A percentile compares a stretch with the other conserved stretches of the same genome.
Evolutionary conservation across 2,329 filamentous ascomycete species (phyloP).

Genomic region (Sclerotinia borealis): DNA sequence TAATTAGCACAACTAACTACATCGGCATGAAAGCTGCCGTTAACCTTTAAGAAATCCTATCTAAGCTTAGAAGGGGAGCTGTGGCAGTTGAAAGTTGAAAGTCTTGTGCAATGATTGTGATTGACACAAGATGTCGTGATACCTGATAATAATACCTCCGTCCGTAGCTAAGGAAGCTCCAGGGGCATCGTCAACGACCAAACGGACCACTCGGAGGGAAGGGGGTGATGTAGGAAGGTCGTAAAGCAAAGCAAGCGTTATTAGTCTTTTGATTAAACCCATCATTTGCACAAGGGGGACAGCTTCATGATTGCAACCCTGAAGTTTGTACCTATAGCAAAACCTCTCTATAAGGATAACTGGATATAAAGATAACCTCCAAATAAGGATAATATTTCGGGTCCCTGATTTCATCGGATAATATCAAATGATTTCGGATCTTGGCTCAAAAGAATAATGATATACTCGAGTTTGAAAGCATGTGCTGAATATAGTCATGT

Average conservation of each 20-base stretch:
- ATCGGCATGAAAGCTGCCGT: background rate
- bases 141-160: background rate
- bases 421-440: too few species aligned
- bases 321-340: background rate
- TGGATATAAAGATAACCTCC: too few species aligned
- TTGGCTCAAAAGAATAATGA: too few species aligned
- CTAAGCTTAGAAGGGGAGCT: background rate
- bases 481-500: too few species aligned
- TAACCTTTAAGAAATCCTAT: background rate
- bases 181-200: background rate
- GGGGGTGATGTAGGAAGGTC: background rate
- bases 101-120: background rate
- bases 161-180: too few species aligned
- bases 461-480: too few species aligned
- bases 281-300: too few species aligned
- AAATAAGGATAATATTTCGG: too few species aligned
- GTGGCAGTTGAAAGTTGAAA: background rate
- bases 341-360: too few species aligned
- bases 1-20: background rate
- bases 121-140: background rate
- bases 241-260: too few species aligned
- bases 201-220: background rate
- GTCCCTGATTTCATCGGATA: too few species aligned
- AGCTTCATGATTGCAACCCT: background rate
- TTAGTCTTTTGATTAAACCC: too few species aligned